A percentile compares a stretch with the other conserved stretches of the same genome.
Conservation (phyloP, 2,329 filamentous ascomycete genomes). For the Stachybotrys elegans region DNA sequence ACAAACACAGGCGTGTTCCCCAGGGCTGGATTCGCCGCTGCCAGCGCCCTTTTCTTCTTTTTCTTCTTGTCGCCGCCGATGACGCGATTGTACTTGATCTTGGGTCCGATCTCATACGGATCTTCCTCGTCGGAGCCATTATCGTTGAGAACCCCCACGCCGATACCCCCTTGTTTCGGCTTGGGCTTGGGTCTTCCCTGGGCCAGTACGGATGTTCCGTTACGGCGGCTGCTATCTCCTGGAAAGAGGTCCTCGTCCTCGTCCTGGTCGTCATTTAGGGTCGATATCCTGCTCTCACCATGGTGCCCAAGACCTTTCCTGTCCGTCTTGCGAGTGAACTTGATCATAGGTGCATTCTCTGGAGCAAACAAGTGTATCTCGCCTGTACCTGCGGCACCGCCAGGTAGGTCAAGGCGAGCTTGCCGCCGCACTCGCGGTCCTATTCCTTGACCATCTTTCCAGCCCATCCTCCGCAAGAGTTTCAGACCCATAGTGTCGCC, state of each 20-base stretch:
- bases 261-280: slow-evolving; percentile 37
- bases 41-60: slow-evolving; percentile 53
- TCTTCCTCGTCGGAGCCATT: slow-evolving; percentile 94
- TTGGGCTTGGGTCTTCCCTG: slow-evolving; percentile 45
- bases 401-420: slow-evolving; percentile 57
- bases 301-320: slow-evolving; percentile 65
- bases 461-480: slow-evolving; percentile 87
- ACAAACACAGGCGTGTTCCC: slow-evolving; percentile 69
- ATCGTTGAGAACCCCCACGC: slow-evolving; percentile 85
- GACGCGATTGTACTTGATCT: slow-evolving; percentile 78
- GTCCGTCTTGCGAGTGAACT: slow-evolving; percentile 60
- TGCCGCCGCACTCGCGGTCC: slow-evolving; percentile 77
- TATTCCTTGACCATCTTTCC: slow-evolving; percentile 89
- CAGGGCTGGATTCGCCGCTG: slow-evolving; percentile 57
- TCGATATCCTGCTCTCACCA: slow-evolving; percentile 49
- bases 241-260: slow-evolving; percentile 30
- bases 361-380: slow-evolving; percentile 77
- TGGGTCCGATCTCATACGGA: slow-evolving; percentile 85
- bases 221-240: slow-evolving; percentile 2
- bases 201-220: slow-evolving; percentile 12
- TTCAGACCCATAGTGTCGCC: slow-evolving; percentile 86
- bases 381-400: slow-evolving; percentile 30
- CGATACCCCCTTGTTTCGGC: slow-evolving; percentile 62
- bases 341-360: slow-evolving; percentile 67
- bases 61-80: slow-evolving; percentile 81